Conservation (phyloP, 805 yeast genomes). For the Wickerhamomyces bovis region DNA sequence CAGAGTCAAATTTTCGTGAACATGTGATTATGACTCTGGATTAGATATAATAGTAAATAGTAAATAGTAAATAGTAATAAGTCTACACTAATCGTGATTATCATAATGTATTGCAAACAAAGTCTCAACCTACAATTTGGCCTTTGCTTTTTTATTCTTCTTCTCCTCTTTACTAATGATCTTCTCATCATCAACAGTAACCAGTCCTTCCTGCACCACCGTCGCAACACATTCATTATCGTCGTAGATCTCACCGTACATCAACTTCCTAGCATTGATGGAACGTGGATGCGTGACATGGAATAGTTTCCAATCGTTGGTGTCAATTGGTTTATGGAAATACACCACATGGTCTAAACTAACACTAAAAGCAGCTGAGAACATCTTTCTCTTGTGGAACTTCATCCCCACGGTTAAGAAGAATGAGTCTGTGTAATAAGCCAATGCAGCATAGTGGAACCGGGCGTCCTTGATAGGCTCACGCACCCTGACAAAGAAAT, state of each 20-base stretch:
- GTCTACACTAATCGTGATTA: no score
- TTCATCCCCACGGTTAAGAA: slow-evolving; percentile 48
- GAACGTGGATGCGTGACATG: slow-evolving; percentile 44
- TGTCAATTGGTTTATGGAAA: slow-evolving; percentile 49
- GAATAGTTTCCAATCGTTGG: slow-evolving; percentile 46
- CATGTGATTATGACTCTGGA: no score
- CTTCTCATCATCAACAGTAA: slow-evolving; percentile 17
- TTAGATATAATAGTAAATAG: no score
- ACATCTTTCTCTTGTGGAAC: slow-evolving; percentile 39
- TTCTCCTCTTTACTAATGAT: no score
- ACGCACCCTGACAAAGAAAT: slow-evolving; percentile 11
- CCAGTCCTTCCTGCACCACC: slow-evolving; percentile 61
- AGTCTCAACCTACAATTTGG: no score
- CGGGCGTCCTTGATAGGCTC: slow-evolving; percentile 21
- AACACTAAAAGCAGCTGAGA: slow-evolving; percentile 45
- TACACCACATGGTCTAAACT: slow-evolving; percentile 64
- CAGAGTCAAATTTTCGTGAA: no score
- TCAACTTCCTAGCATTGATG: slow-evolving; percentile 45
- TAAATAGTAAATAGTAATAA: no score
- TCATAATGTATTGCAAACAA: no score
- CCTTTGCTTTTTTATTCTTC: neutral
- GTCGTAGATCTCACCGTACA: slow-evolving; percentile 52
- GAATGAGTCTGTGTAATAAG: slow-evolving; percentile 54
- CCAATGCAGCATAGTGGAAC: slow-evolving; percentile 50
- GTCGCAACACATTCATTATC: slow-evolving; percentile 47